These are phyloP conservation scores for Aureobasidium sp. DNA, from an alignment of 2,329 filamentous ascomycete genomes.

Conservation along the genomic window DNA sequence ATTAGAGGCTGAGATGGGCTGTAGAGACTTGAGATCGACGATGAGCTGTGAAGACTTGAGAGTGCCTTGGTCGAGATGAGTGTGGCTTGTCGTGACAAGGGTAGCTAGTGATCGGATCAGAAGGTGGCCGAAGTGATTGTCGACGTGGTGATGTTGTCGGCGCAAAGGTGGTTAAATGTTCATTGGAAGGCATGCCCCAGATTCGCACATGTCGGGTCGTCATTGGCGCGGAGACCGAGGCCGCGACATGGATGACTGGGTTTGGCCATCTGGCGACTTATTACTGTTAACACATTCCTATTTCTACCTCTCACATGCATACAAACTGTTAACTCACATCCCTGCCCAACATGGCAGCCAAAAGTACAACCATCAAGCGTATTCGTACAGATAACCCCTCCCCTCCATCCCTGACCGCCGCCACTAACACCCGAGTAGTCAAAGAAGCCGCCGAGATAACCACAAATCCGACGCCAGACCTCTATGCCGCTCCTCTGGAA, in stretches of 20 bases:
- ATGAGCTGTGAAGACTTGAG: no score
- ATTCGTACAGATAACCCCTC: slow-evolving; percentile 50
- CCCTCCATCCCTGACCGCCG: not conserved
- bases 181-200: not conserved
- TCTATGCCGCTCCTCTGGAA: slow-evolving; percentile 76
- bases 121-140: not conserved
- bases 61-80: no score
- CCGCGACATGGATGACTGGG: not conserved
- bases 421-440: slow-evolving; percentile 41
- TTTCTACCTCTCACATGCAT: not conserved
- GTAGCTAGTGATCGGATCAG: no score
- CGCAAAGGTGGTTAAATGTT: not conserved
- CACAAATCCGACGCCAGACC: slow-evolving; percentile 70
- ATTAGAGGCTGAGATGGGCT: not conserved
- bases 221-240: not conserved
- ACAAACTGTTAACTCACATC: not conserved
- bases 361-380: slow-evolving; percentile 75
- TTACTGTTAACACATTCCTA: not conserved
- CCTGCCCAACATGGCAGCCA: slow-evolving; percentile 41
- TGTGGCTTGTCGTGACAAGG: no score
- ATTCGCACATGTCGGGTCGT: not conserved
- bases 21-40: not conserved
- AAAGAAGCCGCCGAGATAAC: slow-evolving; percentile 87
- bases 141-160: not conserved
- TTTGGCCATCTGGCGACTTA: not conserved